Conservation (phyloP, 2,329 filamentous ascomycete genomes). For the Xylaria sp. region DNA sequence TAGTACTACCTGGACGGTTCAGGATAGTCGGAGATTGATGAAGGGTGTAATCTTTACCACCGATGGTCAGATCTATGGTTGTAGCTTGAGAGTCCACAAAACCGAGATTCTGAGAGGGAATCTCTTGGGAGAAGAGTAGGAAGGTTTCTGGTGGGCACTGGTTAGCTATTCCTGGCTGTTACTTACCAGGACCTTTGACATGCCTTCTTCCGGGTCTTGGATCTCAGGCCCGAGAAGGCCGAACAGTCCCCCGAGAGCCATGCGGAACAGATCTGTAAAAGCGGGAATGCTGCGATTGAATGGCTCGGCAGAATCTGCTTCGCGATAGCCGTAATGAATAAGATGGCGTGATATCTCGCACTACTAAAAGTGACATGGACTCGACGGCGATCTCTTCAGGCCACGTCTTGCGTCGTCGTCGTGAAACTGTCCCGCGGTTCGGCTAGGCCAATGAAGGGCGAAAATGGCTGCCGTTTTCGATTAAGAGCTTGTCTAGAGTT, state of each 20-base stretch:
- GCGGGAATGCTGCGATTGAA: not conserved
- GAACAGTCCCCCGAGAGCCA: conserved; percentile 38
- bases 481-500: not conserved
- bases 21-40: conserved; percentile 86
- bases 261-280: conserved; percentile 18
- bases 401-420: not conserved
- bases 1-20: conserved; percentile 76
- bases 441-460: not conserved
- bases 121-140: conserved; percentile 80
- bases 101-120: conserved; percentile 81
- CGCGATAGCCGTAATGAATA: conserved; percentile 30
- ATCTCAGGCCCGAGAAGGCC: conserved; percentile 43
- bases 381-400: conserved; percentile 10
- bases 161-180: conserved; percentile 21
- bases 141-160: conserved; percentile 77
- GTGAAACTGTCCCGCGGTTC: not conserved
- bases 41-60: conserved; percentile 76
- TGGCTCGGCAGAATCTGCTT: conserved; percentile 8
- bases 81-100: conserved; percentile 80
- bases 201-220: conserved; percentile 50
- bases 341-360: conserved; percentile 16
- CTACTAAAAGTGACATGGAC: not conserved
- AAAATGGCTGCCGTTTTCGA: not conserved
- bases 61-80: conserved; percentile 73
- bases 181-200: conserved; percentile 26